A percentile compares a stretch with the other conserved stretches of the same genome.
These are phyloP conservation scores for Pseudogymnoascus verrucosus DNA, from an alignment of 2,329 filamentous ascomycete genomes.

Conservation along the genomic window DNA sequence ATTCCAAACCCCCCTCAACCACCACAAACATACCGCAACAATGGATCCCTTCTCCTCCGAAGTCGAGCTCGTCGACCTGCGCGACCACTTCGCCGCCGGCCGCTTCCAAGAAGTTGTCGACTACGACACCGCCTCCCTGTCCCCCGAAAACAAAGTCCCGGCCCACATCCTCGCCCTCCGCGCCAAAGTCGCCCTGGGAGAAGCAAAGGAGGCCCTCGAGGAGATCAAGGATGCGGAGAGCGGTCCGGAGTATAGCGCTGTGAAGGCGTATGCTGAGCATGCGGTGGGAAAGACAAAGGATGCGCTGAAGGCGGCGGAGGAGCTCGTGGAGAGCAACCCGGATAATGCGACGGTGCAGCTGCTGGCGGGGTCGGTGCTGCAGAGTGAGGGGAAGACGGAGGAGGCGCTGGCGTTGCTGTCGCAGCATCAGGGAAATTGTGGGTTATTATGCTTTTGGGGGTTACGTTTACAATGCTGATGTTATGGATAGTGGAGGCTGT, in stretches of 20 bases:
- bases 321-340: constrained; percentile 55
- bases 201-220: constrained; percentile 63
- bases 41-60: constrained; percentile 67
- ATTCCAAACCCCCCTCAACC: not conserved
- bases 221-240: constrained; percentile 56
- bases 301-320: constrained; percentile 56
- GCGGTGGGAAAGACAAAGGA: constrained; percentile 50
- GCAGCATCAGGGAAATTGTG: constrained; percentile 81
- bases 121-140: constrained; percentile 75
- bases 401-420: constrained; percentile 72
- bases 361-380: constrained; percentile 71
- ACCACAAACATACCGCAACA: constrained; percentile 10
- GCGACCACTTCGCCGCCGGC: constrained; percentile 66
- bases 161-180: constrained; percentile 73
- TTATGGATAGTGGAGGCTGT: constrained; percentile 59
- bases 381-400: constrained; percentile 72
- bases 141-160: constrained; percentile 66
- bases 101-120: constrained; percentile 82
- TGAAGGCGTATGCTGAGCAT: constrained; percentile 66
- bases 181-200: constrained; percentile 73
- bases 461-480: constrained; percentile 14
- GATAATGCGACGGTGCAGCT: constrained; percentile 80
- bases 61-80: constrained; percentile 64
- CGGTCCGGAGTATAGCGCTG: constrained; percentile 66
- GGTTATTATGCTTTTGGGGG: constrained; percentile 29